Evolutionary conservation across 2,329 filamentous ascomycete genomes (phyloP).

Genomic region (Monascus ruber): DNA sequence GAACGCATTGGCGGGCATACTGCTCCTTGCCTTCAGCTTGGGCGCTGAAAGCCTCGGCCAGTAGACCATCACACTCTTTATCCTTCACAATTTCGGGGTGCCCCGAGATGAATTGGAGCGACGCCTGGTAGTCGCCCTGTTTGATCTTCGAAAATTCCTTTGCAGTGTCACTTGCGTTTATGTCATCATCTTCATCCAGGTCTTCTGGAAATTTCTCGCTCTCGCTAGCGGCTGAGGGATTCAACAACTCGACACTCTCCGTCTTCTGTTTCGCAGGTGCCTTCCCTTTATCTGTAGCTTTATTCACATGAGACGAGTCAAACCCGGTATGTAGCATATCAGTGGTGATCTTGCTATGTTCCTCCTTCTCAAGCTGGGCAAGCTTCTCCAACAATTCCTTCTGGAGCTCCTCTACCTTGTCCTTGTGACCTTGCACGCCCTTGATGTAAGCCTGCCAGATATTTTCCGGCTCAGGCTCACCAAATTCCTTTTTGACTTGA

Average conservation of each 20-base stretch:
- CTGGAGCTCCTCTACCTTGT: constrained; percentile 69
- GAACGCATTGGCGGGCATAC: constrained; percentile 75
- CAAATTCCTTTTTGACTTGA: constrained; percentile 77
- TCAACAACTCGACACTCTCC: constrained; percentile 57
- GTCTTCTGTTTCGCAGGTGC: constrained; percentile 30
- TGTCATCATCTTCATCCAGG: constrained; percentile 40
- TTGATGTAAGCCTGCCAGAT: constrained; percentile 65
- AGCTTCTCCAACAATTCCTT: constrained; percentile 63
- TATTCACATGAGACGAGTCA: constrained; percentile 70
- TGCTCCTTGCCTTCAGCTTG: constrained; percentile 66
- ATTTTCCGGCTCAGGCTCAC: constrained; percentile 58
- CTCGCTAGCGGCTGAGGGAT: constrained; percentile 43
- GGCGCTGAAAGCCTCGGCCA: constrained; percentile 84
- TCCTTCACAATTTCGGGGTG: constrained; percentile 72
- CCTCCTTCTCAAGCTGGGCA: constrained; percentile 71
- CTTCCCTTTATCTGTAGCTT: constrained; percentile 40
- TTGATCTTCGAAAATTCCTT: constrained; percentile 72
- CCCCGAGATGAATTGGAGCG: constrained; percentile 63
- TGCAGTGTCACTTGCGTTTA: constrained; percentile 66
- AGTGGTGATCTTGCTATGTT: constrained; percentile 84
- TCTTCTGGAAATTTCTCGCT: constrained; percentile 34
- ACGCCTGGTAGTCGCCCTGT: constrained; percentile 59
- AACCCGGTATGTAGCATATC: constrained; percentile 83
- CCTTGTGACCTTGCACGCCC: constrained; percentile 64
- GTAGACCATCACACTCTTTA: constrained; percentile 77